Evolutionary conservation across 1,284 basidiomycete species (phyloP).

Genomic region (Bondarzewia mesenterica): DNA sequence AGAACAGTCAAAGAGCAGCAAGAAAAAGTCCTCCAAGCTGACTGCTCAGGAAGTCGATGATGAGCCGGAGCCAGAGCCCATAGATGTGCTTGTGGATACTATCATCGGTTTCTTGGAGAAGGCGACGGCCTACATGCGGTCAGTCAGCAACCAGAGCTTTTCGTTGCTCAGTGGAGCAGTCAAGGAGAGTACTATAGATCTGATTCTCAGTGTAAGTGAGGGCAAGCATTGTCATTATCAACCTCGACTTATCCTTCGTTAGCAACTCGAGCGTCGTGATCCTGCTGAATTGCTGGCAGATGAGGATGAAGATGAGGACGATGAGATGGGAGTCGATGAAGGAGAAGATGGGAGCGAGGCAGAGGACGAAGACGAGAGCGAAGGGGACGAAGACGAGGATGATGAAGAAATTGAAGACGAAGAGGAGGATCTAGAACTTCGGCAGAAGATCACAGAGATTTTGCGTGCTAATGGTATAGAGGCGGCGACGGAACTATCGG

Average conservation of each 20-base stretch:
- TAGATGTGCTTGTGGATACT: constrained; percentile 82
- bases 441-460: constrained; percentile 72
- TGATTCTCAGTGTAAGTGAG: constrained; percentile 72
- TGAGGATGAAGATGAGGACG: constrained; percentile 33
- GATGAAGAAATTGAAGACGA: constrained; percentile 38
- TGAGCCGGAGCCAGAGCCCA: constrained; percentile 42
- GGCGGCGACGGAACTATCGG: constrained; percentile 39
- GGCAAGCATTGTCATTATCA: not conserved
- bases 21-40: constrained; percentile 8
- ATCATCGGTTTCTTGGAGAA: constrained; percentile 87
- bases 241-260: constrained; percentile 5
- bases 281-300: constrained; percentile 47
- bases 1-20: constrained; percentile 10
- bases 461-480: constrained; percentile 68
- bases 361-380: constrained; percentile 31
- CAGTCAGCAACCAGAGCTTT: constrained; percentile 79
- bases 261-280: constrained; percentile 78
- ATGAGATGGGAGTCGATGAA: constrained; percentile 31
- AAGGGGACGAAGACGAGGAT: constrained; percentile 27
- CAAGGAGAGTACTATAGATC: constrained; percentile 70
- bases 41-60: constrained; percentile 31
- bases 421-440: constrained; percentile 61
- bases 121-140: constrained; percentile 76
- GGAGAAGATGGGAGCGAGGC: constrained; percentile 31
- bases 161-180: constrained; percentile 65